These are phyloP conservation scores for Penicillium herquei DNA, from an alignment of 495 filamentous ascomycete species.

Conservation along the genomic window DNA sequence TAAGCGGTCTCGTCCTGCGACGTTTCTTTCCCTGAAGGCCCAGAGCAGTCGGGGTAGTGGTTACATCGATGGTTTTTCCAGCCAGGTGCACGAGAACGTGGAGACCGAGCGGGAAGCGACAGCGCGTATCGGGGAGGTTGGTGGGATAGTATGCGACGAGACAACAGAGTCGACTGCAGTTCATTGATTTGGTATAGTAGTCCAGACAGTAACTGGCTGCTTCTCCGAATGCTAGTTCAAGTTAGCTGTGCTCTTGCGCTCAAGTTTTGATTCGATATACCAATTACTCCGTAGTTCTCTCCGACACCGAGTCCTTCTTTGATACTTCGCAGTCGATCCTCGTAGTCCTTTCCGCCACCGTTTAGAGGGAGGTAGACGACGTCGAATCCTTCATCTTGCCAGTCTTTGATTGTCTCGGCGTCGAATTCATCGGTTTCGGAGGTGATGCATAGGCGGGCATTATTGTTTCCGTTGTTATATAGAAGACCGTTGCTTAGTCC, in stretches of 20 bases:
- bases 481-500: slow-evolving; percentile 36
- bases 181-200: slow-evolving; percentile 46
- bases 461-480: slow-evolving; percentile 39
- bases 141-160: slow-evolving; percentile 63
- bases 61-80: slow-evolving; percentile 43
- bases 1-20: slow-evolving; percentile 45
- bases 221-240: slow-evolving; percentile 50
- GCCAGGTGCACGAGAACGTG: slow-evolving; percentile 56
- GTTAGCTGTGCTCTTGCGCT: slow-evolving; percentile 1
- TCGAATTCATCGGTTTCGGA: slow-evolving; percentile 64
- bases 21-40: slow-evolving; percentile 62
- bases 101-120: slow-evolving; percentile 47
- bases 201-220: slow-evolving; percentile 58
- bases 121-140: slow-evolving; percentile 47
- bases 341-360: slow-evolving; percentile 53
- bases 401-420: slow-evolving; percentile 50
- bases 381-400: slow-evolving; percentile 67
- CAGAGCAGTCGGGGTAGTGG: slow-evolving; percentile 49
- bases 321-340: slow-evolving; percentile 40
- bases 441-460: slow-evolving; percentile 62
- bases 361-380: slow-evolving; percentile 60
- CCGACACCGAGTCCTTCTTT: slow-evolving; percentile 47
- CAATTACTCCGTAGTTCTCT: slow-evolving; percentile 50
- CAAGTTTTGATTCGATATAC: slow-evolving; percentile 18
- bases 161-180: slow-evolving; percentile 44